Evolutionary conservation across 2,329 filamentous ascomycete species (phyloP), one percentile per base, ranked within the genome.

Genomic region (Claviceps quebecensis): DNA sequence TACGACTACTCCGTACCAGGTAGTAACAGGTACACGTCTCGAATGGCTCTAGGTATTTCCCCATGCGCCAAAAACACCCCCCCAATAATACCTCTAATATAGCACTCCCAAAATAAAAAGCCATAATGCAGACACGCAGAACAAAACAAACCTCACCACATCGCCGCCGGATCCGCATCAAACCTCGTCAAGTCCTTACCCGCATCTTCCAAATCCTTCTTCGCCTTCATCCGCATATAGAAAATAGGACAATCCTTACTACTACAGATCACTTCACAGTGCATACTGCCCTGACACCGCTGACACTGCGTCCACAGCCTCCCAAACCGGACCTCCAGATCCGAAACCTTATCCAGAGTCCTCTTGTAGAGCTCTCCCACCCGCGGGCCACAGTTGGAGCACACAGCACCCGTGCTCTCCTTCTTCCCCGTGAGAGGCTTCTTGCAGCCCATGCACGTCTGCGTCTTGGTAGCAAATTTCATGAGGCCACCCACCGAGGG

Each of bases 221-320:
- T 95, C 36, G 91, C 91, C 76, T 98, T 98, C 93, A 98, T 98
- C 4, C 93, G 83, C 93, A 98, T 98, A 68, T 98, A 98, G 69
- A 98, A 98, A 62, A 98, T 98, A 1, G 48, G 48, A 13, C 48
- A 49, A 5, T 49, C 48, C 22, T 49, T 49, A 6, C 48, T 49
- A 56, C 85, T 90, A 72, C 93, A 98, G 59, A 98, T 97, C 51
- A 98, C 94, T 68, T 98, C 93, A 66, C 88, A 93, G 70, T 98
- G 93, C 78, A 98, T 86, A 71, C 89, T 96, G 8, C 48, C 48
- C n/a, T 49, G 48, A 34, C 48, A 49, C 16, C 48, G 48, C n/a
- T 49, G 48, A 19, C 48, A 49, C 41, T 49, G 48, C 40, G 48
- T 49, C 48, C 48, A 49, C 3, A 49, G 48, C 5, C 48, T 29